These are phyloP conservation scores for Aspergillus spinulosporus DNA, from an alignment of 2,329 filamentous ascomycete genomes.

Conservation along the genomic window DNA sequence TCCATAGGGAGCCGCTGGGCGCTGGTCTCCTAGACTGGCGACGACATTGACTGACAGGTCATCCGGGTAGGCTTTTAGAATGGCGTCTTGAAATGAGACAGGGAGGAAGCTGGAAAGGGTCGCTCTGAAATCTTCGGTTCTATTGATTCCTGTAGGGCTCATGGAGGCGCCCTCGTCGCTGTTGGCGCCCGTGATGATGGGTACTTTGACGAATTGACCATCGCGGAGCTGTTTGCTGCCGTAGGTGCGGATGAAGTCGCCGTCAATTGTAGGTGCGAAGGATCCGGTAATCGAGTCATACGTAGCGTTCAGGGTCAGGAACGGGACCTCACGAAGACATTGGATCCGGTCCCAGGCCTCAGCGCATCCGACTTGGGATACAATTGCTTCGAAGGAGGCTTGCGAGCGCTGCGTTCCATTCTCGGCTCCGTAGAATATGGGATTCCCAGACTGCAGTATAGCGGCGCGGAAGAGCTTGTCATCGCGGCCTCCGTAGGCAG, in stretches of 20 bases:
- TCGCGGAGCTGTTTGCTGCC: slow-evolving; percentile 56
- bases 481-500: slow-evolving; percentile 56
- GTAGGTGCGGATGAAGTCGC: slow-evolving; percentile 56
- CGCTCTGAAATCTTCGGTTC: slow-evolving; percentile 53
- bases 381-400: slow-evolving; percentile 20
- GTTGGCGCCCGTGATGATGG: slow-evolving; percentile 64
- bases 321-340: slow-evolving; percentile 65
- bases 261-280: slow-evolving; percentile 51
- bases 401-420: slow-evolving; percentile 21
- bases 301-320: slow-evolving; percentile 56
- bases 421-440: slow-evolving; percentile 49
- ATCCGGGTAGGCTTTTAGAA: slow-evolving; percentile 6
- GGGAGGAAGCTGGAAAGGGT: not conserved
- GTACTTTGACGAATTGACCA: slow-evolving; percentile 64
- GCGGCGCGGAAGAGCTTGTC: slow-evolving; percentile 56
- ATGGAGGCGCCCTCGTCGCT: slow-evolving; percentile 65
- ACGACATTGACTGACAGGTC: not conserved
- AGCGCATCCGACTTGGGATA: slow-evolving; percentile 61
- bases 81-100: not conserved
- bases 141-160: slow-evolving; percentile 55
- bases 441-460: slow-evolving; percentile 55
- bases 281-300: not conserved
- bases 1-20: slow-evolving; percentile 14
- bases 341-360: slow-evolving; percentile 58
- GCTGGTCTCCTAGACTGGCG: not conserved